Conservation (phyloP, 805 yeast species). For the Pachysolen tannophilus region DNA sequence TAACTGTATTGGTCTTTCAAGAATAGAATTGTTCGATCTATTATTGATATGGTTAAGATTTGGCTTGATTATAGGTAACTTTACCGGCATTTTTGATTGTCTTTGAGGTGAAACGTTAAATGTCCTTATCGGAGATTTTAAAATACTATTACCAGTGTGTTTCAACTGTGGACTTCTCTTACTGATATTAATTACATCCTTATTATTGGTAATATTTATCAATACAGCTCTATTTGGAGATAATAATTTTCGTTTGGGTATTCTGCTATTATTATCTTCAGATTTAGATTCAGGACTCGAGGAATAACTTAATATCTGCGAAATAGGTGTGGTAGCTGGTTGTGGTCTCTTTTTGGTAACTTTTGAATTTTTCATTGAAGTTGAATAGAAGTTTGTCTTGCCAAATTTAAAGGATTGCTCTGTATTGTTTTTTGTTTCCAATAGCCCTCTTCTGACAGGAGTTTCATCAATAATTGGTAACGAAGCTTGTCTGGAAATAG, state of each 20-base stretch:
- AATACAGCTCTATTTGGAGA: conserved; percentile 6
- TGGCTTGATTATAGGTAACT: too few relatives aligned
- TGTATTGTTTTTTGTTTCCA: neutral
- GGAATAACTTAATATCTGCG: conserved; percentile 2
- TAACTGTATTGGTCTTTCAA: conserved; percentile 4
- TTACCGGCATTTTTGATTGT: too few relatives aligned
- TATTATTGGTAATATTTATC: neutral
- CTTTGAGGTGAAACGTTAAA: too few relatives aligned
- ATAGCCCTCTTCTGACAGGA: conserved; percentile 7
- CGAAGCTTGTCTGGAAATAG: too few relatives aligned
- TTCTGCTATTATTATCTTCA: too few relatives aligned
- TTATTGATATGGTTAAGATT: too few relatives aligned
- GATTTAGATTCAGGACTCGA: conserved; percentile 3
- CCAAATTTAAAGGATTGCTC: conserved; percentile 4
- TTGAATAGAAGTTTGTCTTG: conserved; percentile 5
- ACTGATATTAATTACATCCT: conserved; percentile 4
- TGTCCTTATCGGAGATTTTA: conserved; percentile 5
- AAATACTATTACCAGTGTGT: too few relatives aligned
- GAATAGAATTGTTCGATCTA: neutral
- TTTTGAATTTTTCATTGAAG: conserved; percentile 3
- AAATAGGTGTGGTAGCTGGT: conserved; percentile 4
- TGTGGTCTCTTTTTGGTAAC: conserved; percentile 1
- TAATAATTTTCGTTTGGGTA: too few relatives aligned
- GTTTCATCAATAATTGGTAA: conserved; percentile 5
- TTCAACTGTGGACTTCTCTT: too few relatives aligned